Evolutionary conservation across 257 asterid species (phyloP).

Genomic region (Solanum commersonii): DNA sequence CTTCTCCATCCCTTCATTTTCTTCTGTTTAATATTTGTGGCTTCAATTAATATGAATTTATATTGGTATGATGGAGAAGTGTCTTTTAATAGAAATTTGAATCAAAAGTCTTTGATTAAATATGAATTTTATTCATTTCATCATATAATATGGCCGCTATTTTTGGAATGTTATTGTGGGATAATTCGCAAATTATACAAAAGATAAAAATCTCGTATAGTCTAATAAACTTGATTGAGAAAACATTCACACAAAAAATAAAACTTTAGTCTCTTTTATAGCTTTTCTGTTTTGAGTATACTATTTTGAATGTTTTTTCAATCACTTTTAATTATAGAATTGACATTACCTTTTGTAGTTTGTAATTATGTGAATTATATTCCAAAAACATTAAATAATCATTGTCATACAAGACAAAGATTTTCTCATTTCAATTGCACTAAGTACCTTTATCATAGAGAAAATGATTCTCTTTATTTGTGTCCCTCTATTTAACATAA

Average conservation of each 20-base stretch:
- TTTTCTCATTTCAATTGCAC: neutral
- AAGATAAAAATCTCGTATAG: neutral
- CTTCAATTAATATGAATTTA: neutral
- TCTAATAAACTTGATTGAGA: neutral
- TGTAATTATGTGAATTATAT: neutral
- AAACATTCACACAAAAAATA: neutral
- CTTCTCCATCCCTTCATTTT: accelerated
- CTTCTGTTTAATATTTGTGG: neutral
- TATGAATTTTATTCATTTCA: no score
- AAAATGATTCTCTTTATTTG: neutral
- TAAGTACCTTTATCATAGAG: neutral
- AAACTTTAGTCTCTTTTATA: neutral
- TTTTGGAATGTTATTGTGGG: accelerated
- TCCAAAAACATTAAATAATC: neutral
- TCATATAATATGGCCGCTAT: accelerated
- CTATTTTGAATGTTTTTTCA: neutral
- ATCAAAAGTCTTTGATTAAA: neutral
- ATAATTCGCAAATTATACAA: neutral
- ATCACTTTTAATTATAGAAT: neutral
- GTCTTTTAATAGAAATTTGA: neutral
- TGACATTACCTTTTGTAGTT: neutral
- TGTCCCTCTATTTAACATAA: neutral
- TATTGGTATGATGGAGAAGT: neutral
- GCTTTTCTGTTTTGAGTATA: neutral
- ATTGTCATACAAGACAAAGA: neutral